A percentile compares a stretch with the other conserved stretches of the same genome.
phyloP scores from a whole-genome alignment of 2,329 filamentous ascomycete species.

The Podosphaera fusca region DNA sequence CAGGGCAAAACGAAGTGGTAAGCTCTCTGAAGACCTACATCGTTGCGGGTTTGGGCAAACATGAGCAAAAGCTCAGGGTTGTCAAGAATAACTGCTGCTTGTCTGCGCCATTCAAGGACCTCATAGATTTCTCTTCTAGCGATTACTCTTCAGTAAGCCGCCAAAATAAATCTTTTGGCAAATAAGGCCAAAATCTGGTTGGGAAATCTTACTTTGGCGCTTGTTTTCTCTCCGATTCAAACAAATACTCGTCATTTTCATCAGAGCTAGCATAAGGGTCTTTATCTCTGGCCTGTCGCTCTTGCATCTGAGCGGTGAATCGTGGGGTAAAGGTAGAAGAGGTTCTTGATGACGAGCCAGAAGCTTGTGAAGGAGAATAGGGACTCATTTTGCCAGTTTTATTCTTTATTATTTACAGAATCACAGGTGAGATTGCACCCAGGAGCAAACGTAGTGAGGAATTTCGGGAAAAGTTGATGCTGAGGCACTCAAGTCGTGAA shows the following conservation, averaged over 20 bases:
- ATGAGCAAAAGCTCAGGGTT: constrained; percentile 35
- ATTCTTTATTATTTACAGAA: too few relatives aligned
- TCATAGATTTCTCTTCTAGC: constrained; percentile 11
- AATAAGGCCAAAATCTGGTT: constrained; percentile 3
- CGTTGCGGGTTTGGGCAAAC: constrained; percentile 28
- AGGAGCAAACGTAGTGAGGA: too few relatives aligned
- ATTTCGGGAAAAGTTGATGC: too few relatives aligned
- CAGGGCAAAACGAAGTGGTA: neutral
- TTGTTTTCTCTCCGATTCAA: constrained; percentile 10
- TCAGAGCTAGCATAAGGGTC: constrained; percentile 22
- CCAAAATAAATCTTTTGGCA: constrained; percentile 4
- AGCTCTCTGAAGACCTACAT: constrained; percentile 21
- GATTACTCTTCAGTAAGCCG: neutral
- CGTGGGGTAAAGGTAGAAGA: neutral
- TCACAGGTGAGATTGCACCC: too few relatives aligned
- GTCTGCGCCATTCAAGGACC: constrained; percentile 17
- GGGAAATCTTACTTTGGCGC: constrained; percentile 9
- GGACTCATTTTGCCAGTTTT: too few relatives aligned
- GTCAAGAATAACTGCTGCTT: constrained; percentile 30
- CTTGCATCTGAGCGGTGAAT: constrained; percentile 29
- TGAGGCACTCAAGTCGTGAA: too few relatives aligned
- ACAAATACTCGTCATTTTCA: constrained; percentile 5
- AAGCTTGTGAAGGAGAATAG: too few relatives aligned
- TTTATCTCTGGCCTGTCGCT: constrained; percentile 34
- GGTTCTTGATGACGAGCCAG: too few relatives aligned